Conservation (phyloP, 31 red algal species). For the Odonthalia washingtoniensis region DNA sequence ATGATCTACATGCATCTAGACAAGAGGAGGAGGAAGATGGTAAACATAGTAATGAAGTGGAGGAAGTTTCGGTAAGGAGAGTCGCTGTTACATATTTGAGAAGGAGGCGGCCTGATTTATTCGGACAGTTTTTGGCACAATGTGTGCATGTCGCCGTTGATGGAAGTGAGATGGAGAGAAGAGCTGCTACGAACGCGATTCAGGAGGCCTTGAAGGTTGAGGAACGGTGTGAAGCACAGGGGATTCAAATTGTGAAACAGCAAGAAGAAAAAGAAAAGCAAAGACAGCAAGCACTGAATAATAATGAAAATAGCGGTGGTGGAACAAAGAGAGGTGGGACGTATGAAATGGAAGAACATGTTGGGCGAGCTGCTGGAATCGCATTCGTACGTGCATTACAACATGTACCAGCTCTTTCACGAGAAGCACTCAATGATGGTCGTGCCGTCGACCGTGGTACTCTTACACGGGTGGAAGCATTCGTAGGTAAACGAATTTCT, state of each 20-base stretch:
- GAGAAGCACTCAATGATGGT: constrained; percentile 59
- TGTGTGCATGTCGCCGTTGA: constrained; percentile 69
- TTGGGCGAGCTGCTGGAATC: constrained; percentile 63
- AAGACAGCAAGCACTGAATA: constrained; percentile 8
- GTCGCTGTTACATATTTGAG: constrained; percentile 47
- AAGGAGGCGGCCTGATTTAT: constrained; percentile 29
- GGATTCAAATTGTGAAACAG: constrained; percentile 41
- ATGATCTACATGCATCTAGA: constrained; percentile 26
- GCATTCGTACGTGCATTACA: constrained; percentile 83
- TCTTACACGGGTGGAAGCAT: constrained; percentile 58
- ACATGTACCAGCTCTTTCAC: constrained; percentile 79
- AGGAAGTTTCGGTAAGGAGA: constrained; percentile 63
- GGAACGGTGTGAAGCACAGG: constrained; percentile 55
- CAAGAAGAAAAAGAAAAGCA: not conserved
- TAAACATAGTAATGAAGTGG: constrained; percentile 10
- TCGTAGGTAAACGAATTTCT: constrained; percentile 68
- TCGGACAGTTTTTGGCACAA: constrained; percentile 49
- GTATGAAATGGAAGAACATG: constrained; percentile 23
- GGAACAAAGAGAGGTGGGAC: not conserved
- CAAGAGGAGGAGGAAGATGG: not conserved
- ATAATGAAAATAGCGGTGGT: constrained; percentile 1
- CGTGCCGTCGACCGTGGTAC: constrained; percentile 47
- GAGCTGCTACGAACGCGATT: constrained; percentile 49
- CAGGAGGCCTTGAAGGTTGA: constrained; percentile 53
- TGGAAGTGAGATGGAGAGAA: constrained; percentile 49